Evolutionary conservation across 1,284 basidiomycete genomes (phyloP), one percentile per base, ranked within the genome.

Genomic region (Takashimella tepidaria): DNA sequence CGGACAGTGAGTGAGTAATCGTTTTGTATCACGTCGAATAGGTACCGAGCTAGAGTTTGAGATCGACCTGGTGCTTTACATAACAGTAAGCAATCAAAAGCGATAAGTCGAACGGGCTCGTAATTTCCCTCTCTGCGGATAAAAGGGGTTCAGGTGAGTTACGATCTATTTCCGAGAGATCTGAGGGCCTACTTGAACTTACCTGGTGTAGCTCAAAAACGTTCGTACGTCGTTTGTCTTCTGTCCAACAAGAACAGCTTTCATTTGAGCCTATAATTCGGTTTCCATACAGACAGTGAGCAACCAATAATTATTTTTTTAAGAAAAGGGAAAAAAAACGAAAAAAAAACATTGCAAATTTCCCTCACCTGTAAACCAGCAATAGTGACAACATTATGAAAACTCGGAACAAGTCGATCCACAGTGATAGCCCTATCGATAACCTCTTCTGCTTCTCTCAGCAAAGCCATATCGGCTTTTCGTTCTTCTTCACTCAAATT

Each of bases 401-500:
- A 87, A 3, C 93, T 96, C 3, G 96, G 91, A 52, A 98, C 93
- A 16, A 98, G 80, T 53, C 92, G 82, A 73, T 99, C 96, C 82
- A 98, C 90, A 60, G 86, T 91, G 57, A 92, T 86, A 71, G 93
- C 92, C 31, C 95, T 82, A 68, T 95, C 90, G 41, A 98, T 84
- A 68, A 91, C 89, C 16, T 83, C 81, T 22, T 85, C 71, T 0
- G 88, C 88, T 58, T 86, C 83, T 58, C 85, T 83, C 51, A 91
- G 72, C 23, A 91, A 78, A 47, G 81, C 50, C 16, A 58, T 51
- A 47, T 69, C 67, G 5, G 49, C 37, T 44, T 61, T 60, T 24
- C 56, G 44, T 45, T 66, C 62, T 13, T 50, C 27, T 16, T 59
- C 58, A 4, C 44, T 50, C 1, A 50, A 3, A 24, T 49, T 16